These are phyloP conservation scores for Graphilbum fragrans DNA, from an alignment of 2,329 filamentous ascomycete species.

Conservation along the genomic window DNA sequence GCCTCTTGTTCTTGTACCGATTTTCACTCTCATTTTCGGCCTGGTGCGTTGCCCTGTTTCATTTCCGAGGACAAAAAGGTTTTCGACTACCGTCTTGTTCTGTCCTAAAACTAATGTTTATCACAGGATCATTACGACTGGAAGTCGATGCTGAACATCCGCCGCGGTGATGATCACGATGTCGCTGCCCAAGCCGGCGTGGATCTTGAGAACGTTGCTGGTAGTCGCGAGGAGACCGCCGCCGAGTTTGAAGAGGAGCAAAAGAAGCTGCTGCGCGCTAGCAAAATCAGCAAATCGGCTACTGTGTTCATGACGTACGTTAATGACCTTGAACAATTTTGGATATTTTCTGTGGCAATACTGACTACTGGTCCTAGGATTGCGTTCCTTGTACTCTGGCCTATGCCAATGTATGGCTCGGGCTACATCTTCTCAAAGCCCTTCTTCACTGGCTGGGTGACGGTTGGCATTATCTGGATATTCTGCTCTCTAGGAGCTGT, in stretches of 20 bases:
- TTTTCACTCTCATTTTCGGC: conserved; percentile 41
- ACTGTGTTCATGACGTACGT: conserved; percentile 20
- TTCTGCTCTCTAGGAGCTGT: conserved; percentile 62
- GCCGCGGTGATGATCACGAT: conserved; percentile 66
- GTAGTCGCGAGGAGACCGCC: conserved; percentile 21
- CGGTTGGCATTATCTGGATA: conserved; percentile 68
- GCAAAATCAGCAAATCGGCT: conserved; percentile 20
- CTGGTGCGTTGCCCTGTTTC: too few relatives aligned
- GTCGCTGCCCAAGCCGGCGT: conserved; percentile 49
- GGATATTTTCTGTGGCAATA: neutral
- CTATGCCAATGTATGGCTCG: conserved; percentile 80
- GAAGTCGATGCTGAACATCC: conserved; percentile 69
- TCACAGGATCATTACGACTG: conserved; percentile 66
- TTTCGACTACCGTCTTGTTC: neutral
- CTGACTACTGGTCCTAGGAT: conserved; percentile 38
- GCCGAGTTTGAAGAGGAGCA: conserved; percentile 29
- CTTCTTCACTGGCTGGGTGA: conserved; percentile 76
- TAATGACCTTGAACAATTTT: neutral
- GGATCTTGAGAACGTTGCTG: conserved; percentile 52
- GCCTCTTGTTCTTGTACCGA: conserved; percentile 60
- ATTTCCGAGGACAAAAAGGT: too few relatives aligned
- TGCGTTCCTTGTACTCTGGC: conserved; percentile 70
- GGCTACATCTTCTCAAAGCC: conserved; percentile 70
- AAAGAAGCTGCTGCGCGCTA: conserved; percentile 17
- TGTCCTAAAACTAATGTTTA: neutral